Evolutionary conservation across 2,329 filamentous ascomycete genomes (phyloP), one percentile per base, ranked within the genome.

Genomic region (Ophiostoma montium): DNA sequence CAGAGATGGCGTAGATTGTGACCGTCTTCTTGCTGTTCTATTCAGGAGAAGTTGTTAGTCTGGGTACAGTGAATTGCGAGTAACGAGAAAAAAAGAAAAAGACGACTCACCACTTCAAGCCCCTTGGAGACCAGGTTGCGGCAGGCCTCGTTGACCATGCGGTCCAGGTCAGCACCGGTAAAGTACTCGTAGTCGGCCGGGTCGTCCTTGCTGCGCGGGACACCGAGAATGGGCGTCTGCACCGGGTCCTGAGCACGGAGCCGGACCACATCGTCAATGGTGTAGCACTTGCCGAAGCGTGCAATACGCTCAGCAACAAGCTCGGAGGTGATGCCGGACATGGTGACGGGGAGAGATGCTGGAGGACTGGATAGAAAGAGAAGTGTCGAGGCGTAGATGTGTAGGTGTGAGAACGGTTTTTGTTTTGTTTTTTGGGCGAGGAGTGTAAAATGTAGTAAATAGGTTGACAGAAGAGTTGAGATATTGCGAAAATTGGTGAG

Each of bases 211-310:
- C 58, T 55, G 30, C 53, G 59, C 0, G 67, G 66, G 54, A 69
- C 66, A 5, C 66, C 67, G 8, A 69, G 59, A 41, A 69, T 67
- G 2, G 65, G 64, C 42, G 56, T 52, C 54, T 70, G 66, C n/a
- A 64, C 53, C 3, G 57, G 50, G 48, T 69, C 66, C 13, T 57
- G 56, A 7, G 61, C 66, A 36, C 66, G 60, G 46, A 63, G 56
- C 3, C 65, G 64, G 48, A 69, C 62, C 44, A 69, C 56, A 44
- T 69, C 67, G 48, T 70, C 66, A 7, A 69, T 58, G 16, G 65
- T 59, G 57, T 64, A 61, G 38, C 65, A 61, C 41, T 61, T 63
- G 19, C 67, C 67, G 50, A 62, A 69, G 30, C 60, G 54, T 16
- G 56, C 50, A 10, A 64, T 55, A 33, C 58, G 59, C 36, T 58